Evolutionary conservation across 176 grass and related monocot genomes (phyloP).

Genomic region (Lolium rigidum): DNA sequence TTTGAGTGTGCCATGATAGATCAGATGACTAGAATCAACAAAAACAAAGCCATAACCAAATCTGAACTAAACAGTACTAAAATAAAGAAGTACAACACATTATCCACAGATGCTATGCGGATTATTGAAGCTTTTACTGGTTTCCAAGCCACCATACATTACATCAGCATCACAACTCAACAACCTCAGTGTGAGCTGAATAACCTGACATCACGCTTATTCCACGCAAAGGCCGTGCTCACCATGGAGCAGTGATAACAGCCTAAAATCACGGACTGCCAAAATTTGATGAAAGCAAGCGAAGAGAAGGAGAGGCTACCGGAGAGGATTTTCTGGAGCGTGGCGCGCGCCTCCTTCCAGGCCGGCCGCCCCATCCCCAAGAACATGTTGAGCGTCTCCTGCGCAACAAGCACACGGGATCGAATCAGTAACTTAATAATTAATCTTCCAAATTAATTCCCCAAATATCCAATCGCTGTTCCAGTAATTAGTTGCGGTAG

Average conservation of each 20-base stretch:
- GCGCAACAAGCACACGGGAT: conserved; percentile 29
- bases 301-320: conserved; percentile 46
- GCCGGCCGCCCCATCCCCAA: conserved; percentile 79
- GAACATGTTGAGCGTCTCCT: conserved; percentile 95
- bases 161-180: not conserved
- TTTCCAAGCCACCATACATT: not conserved
- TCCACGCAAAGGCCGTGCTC: not conserved
- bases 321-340: conserved; percentile 86
- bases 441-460: not conserved
- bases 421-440: not conserved
- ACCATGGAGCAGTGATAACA: not conserved
- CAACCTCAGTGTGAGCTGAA: not conserved
- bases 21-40: not conserved
- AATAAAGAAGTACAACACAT: not conserved
- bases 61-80: not conserved
- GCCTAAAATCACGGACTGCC: not conserved
- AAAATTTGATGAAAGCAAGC: not conserved
- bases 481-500: not conserved
- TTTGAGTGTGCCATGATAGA: not conserved
- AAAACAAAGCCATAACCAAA: not conserved
- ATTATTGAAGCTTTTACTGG: not conserved
- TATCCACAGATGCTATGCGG: not conserved
- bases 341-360: conserved; percentile 91
- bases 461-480: not conserved
- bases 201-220: not conserved